Evolutionary conservation across 805 yeast species (phyloP).

Genomic region (Saccharomycopsis oosterbeekiorum): DNA sequence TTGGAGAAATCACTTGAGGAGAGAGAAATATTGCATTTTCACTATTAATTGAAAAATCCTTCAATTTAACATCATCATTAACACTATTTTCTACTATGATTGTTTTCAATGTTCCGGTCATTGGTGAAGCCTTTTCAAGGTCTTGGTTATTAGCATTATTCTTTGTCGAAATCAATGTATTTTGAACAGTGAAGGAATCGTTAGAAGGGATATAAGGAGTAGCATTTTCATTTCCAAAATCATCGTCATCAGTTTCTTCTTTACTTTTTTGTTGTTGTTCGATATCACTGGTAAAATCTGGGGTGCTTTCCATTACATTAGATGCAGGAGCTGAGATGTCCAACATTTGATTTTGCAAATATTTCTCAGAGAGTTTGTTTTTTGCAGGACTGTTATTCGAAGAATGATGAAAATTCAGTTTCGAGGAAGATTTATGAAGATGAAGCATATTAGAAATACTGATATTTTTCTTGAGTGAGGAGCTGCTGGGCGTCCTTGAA

Average conservation of each 20-base stretch:
- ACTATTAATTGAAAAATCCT: neutral
- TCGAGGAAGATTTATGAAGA: neutral
- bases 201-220: neutral
- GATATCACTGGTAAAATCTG: neutral
- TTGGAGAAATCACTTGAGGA: neutral
- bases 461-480: neutral
- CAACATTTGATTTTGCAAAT: neutral
- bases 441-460: neutral
- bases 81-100: neutral
- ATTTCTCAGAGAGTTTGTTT: neutral
- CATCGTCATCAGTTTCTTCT: neutral
- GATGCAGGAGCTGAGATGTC: neutral
- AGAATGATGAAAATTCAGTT: neutral
- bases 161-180: neutral
- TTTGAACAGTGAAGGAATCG: neutral
- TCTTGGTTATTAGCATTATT: neutral
- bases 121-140: neutral
- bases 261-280: neutral
- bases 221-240: neutral
- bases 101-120: neutral
- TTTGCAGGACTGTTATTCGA: neutral
- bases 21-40: neutral
- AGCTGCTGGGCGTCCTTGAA: neutral
- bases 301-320: neutral
- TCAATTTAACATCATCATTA: neutral